phyloP scores from a whole-genome alignment of 805 yeast genomes.

The Jamesozyma gamospora region DNA sequence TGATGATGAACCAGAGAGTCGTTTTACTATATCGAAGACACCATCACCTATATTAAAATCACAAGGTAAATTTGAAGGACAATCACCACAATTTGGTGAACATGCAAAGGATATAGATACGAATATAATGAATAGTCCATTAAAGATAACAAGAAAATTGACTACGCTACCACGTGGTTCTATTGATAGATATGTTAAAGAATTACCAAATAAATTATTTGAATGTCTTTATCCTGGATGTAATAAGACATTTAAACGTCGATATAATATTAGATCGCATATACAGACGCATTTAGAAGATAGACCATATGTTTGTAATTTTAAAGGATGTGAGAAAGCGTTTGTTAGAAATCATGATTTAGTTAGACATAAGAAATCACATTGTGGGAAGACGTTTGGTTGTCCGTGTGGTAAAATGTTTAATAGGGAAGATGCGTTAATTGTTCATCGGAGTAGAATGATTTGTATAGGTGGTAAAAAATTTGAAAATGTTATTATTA shows the following conservation, averaged over 20 bases:
- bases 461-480: constrained; percentile 67
- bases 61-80: constrained; percentile 21
- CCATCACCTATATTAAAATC: constrained; percentile 38
- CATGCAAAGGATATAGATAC: constrained; percentile 5
- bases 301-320: constrained; percentile 74
- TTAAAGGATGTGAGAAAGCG: constrained; percentile 58
- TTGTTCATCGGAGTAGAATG: constrained; percentile 67
- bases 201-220: constrained; percentile 67
- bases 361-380: constrained; percentile 81
- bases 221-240: constrained; percentile 70
- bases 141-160: constrained; percentile 23
- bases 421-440: constrained; percentile 79
- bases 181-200: constrained; percentile 71
- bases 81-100: constrained; percentile 13
- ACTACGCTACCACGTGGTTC: constrained; percentile 70
- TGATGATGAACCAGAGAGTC: constrained; percentile 26
- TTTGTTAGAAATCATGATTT: constrained; percentile 95
- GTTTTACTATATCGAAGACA: constrained; percentile 30
- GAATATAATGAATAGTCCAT: constrained; percentile 3
- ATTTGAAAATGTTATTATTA: constrained; percentile 22
- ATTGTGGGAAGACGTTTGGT: constrained; percentile 54
- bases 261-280: constrained; percentile 89
- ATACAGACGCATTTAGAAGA: constrained; percentile 94
- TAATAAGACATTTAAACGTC: constrained; percentile 72
- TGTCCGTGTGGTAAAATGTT: constrained; percentile 93